These are phyloP conservation scores for Hortiboletus campestris DNA, from an alignment of 768 basidiomycete species.

Conservation along the genomic window DNA sequence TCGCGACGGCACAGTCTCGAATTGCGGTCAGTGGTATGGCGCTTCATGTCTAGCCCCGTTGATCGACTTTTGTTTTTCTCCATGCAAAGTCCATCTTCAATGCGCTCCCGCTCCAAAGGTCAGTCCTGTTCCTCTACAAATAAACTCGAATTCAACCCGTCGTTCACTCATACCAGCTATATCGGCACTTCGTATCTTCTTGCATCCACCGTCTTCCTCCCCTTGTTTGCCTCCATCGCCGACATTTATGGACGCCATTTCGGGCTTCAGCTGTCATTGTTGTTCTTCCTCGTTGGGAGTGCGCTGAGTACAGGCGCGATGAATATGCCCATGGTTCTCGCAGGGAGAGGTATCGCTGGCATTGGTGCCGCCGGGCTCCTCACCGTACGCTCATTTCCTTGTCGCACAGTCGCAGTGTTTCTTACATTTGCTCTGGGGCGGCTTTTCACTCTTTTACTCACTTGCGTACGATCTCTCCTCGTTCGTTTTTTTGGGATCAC, in stretches of 20 bases:
- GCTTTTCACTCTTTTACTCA: not conserved
- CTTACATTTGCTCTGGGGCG: not conserved
- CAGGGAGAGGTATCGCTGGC: conserved; percentile 48
- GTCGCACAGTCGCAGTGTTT: not conserved
- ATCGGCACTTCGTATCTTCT: conserved; percentile 52
- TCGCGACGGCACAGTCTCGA: conserved; percentile 50
- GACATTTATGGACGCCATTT: conserved; percentile 51
- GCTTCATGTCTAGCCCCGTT: not conserved
- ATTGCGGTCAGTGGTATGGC: conserved; percentile 40
- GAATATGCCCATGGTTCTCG: conserved; percentile 46
- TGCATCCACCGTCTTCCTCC: conserved; percentile 52
- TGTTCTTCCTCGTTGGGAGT: conserved; percentile 47
- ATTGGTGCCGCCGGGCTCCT: conserved; percentile 46
- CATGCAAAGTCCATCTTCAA: conserved; percentile 28
- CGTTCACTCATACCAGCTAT: conserved; percentile 30
- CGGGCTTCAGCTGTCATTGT: conserved; percentile 44
- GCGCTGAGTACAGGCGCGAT: conserved; percentile 45
- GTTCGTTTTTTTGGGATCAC: not conserved
- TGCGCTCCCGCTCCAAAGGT: conserved; percentile 28
- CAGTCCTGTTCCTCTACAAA: not conserved
- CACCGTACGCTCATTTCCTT: conserved; percentile 22
- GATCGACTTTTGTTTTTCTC: not conserved
- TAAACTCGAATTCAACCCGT: not conserved
- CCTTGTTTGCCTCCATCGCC: conserved; percentile 47
- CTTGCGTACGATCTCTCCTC: not conserved